Evolutionary conservation across 306 rosid genomes (phyloP).

Genomic region (Castanea sativa): DNA sequence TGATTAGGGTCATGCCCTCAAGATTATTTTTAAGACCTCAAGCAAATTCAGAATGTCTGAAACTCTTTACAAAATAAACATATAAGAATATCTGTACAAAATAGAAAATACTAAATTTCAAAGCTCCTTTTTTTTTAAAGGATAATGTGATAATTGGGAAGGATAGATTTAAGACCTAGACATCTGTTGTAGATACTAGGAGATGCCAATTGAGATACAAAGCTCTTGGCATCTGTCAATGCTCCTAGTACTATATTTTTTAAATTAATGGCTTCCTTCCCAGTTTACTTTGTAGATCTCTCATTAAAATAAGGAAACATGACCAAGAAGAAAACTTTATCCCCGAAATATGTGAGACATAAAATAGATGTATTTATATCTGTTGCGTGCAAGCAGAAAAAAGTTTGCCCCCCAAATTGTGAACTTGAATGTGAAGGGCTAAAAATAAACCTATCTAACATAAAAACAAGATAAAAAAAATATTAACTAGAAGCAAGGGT

Average conservation of each 20-base stretch:
- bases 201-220: no score
- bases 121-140: no score
- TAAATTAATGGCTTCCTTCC: neutral
- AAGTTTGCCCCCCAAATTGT: neutral
- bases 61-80: neutral
- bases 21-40: neutral
- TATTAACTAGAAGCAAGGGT: neutral
- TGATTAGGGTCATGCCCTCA: neutral
- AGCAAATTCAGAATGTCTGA: neutral
- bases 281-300: neutral
- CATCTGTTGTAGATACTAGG: no score
- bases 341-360: neutral
- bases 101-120: neutral
- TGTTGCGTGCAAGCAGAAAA: neutral
- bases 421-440: neutral
- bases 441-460: neutral
- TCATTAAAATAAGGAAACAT: neutral
- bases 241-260: neutral
- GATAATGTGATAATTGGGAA: no score
- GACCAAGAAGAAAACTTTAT: neutral
- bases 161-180: no score
- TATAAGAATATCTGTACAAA: neutral
- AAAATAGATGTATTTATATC: neutral
- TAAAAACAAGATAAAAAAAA: neutral
- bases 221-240: neutral